Conservation (phyloP, 2,329 filamentous ascomycete genomes). For the Knufia petricola region DNA sequence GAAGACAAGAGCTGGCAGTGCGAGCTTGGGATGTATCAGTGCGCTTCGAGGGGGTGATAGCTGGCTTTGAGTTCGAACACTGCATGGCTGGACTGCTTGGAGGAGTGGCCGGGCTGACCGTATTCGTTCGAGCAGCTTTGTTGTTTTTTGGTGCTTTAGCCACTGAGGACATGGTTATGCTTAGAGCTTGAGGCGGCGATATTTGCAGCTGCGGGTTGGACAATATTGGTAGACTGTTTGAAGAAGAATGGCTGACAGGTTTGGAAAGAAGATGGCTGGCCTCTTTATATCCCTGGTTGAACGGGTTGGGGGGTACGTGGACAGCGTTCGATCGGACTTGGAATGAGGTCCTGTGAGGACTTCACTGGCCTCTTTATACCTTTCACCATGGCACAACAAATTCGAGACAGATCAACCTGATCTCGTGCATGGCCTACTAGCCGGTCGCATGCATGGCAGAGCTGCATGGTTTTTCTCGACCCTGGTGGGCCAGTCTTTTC, state of each 20-base stretch:
- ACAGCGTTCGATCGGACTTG: conserved; percentile 4
- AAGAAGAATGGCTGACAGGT: conserved; percentile 4
- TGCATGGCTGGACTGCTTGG: too few relatives aligned
- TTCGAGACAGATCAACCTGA: not conserved
- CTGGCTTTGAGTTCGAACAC: too few relatives aligned
- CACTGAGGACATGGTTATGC: conserved; percentile 5
- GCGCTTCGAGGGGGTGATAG: not conserved
- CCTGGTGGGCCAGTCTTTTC: not conserved
- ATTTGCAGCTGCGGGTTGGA: not conserved
- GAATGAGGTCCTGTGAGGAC: not conserved
- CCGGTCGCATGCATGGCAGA: conserved; percentile 1
- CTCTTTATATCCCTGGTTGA: conserved; percentile 6
- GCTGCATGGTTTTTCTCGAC: conserved; percentile 2
- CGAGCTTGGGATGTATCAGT: conserved; percentile 5
- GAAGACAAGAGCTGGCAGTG: conserved; percentile 5
- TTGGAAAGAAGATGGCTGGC: conserved; percentile 4
- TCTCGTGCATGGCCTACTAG: not conserved
- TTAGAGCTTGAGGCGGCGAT: conserved; percentile 1
- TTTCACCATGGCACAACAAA: conserved; percentile 3
- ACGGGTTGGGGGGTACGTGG: not conserved
- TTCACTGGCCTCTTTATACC: conserved; percentile 3
- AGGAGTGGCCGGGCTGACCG: not conserved
- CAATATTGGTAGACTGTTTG: conserved; percentile 2
- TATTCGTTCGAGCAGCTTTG: conserved; percentile 2
- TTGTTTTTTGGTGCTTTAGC: conserved; percentile 5